phyloP scores from a whole-genome alignment of 495 filamentous ascomycete genomes.

The Podospora didyma region DNA sequence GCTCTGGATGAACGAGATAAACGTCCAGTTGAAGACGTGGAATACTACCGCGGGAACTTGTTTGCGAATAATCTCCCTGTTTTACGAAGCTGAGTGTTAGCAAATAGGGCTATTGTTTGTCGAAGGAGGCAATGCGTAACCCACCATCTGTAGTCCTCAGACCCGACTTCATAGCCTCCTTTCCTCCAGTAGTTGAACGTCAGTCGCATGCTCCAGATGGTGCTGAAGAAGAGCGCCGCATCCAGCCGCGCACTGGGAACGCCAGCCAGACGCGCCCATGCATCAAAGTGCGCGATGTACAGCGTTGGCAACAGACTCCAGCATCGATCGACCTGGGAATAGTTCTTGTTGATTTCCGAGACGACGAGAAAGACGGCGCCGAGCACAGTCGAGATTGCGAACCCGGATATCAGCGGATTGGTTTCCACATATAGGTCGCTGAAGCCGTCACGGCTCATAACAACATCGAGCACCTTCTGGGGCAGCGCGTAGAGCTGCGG shows the following conservation, averaged over 20 bases:
- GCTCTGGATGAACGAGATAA: constrained; percentile 83
- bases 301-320: constrained; percentile 88
- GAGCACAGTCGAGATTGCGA: constrained; percentile 66
- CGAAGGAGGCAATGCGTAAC: constrained; percentile 1
- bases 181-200: constrained; percentile 98
- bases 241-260: constrained; percentile 71
- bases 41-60: constrained; percentile 51
- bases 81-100: constrained; percentile 5
- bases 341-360: constrained; percentile 85
- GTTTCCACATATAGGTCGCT: constrained; percentile 74
- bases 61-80: constrained; percentile 45
- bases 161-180: constrained; percentile 82
- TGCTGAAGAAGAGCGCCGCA: constrained; percentile 64
- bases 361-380: constrained; percentile 65
- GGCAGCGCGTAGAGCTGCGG: constrained; percentile 74
- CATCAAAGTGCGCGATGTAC: constrained; percentile 81
- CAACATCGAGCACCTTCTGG: constrained; percentile 52
- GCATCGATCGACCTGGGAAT: constrained; percentile 85
- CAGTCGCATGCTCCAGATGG: constrained; percentile 80
- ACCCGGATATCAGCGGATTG: constrained; percentile 77
- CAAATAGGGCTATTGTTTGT: too few species aligned
- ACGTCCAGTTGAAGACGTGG: constrained; percentile 79
- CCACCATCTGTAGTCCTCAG: constrained; percentile 92
- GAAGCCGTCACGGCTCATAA: constrained; percentile 49
- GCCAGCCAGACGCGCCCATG: constrained; percentile 71